A percentile compares a stretch with the other conserved stretches of the same genome.
Evolutionary conservation across 2,329 filamentous ascomycete species (phyloP).

Genomic region (Aspergillus awamori): DNA sequence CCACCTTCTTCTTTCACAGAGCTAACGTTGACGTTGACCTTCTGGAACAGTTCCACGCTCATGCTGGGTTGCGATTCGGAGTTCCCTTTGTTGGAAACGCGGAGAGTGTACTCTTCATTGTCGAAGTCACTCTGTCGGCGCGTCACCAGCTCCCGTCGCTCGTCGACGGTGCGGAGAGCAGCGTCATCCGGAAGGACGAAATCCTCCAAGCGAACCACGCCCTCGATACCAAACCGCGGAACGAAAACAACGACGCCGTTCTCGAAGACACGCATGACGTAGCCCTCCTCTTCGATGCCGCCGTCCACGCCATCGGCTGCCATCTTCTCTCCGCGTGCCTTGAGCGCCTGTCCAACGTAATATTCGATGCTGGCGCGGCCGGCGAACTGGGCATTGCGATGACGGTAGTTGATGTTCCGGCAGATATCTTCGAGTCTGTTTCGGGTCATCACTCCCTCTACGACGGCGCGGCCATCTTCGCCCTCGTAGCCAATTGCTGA

Average conservation of each 20-base stretch:
- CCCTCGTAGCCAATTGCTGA: conserved; percentile 86
- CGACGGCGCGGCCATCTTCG: conserved; percentile 63
- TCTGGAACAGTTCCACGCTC: conserved; percentile 83
- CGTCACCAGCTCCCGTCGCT: conserved; percentile 37
- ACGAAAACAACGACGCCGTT: conserved; percentile 98
- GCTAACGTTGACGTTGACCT: conserved; percentile 83
- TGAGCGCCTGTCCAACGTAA: conserved; percentile 95
- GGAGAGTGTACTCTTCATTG: conserved; percentile 79
- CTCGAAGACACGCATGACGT: conserved; percentile 95
- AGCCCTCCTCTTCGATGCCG: conserved; percentile 79
- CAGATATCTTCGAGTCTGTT: conserved; percentile 89
- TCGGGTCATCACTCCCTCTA: conserved; percentile 77
- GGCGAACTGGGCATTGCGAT: conserved; percentile 95
- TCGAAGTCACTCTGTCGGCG: conserved; percentile 79
- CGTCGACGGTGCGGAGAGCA: conserved; percentile 33
- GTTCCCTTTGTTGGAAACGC: conserved; percentile 57
- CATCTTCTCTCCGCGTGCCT: conserved; percentile 62
- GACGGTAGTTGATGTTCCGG: conserved; percentile 96
- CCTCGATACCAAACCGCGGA: conserved; percentile 92
- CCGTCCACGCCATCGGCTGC: conserved; percentile 37
- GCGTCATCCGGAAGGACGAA: conserved; percentile 68
- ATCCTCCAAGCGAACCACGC: conserved; percentile 82
- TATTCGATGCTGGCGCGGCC: conserved; percentile 94
- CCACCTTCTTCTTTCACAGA: conserved; percentile 82
- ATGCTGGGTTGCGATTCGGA: conserved; percentile 40